These are phyloP conservation scores for Macrophomina phaseolina DNA, from an alignment of 2,329 filamentous ascomycete genomes.

Conservation along the genomic window DNA sequence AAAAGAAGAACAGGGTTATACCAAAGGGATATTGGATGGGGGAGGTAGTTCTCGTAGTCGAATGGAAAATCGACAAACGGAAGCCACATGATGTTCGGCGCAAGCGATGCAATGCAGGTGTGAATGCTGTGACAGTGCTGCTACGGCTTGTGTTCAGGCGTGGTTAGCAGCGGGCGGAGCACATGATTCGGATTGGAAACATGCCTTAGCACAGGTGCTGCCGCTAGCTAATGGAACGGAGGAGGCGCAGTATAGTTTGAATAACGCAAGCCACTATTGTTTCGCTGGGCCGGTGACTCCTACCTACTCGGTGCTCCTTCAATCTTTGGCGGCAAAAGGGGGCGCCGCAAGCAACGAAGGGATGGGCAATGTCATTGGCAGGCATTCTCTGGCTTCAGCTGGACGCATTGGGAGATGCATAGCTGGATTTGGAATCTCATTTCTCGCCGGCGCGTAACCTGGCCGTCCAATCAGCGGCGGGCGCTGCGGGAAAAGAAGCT, in stretches of 20 bases:
- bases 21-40: slow-evolving; percentile 24
- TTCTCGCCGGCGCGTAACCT: slow-evolving; percentile 19
- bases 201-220: neutral
- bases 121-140: slow-evolving; percentile 18
- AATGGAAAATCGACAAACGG: slow-evolving; percentile 20
- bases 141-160: slow-evolving; percentile 21
- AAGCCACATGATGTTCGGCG: slow-evolving; percentile 19
- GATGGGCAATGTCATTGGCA: slow-evolving; percentile 20
- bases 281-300: slow-evolving; percentile 3
- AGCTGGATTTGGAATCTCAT: slow-evolving; percentile 23
- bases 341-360: slow-evolving; percentile 3
- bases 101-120: slow-evolving; percentile 5
- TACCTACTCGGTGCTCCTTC: neutral
- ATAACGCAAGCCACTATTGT: slow-evolving; percentile 5
- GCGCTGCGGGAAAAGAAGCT: neutral
- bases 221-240: neutral
- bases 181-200: slow-evolving; percentile 6
- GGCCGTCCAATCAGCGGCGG: neutral
- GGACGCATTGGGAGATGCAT: slow-evolving; percentile 7
- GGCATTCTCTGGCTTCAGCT: slow-evolving; percentile 16
- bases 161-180: neutral
- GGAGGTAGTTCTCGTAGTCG: slow-evolving; percentile 19
- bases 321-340: slow-evolving; percentile 10
- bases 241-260: neutral
- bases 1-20: slow-evolving; percentile 26